A percentile compares a stretch with the other conserved stretches of the same genome.
phyloP scores from a whole-genome alignment of 2,329 filamentous ascomycete species.

The Neurospora sp. region DNA sequence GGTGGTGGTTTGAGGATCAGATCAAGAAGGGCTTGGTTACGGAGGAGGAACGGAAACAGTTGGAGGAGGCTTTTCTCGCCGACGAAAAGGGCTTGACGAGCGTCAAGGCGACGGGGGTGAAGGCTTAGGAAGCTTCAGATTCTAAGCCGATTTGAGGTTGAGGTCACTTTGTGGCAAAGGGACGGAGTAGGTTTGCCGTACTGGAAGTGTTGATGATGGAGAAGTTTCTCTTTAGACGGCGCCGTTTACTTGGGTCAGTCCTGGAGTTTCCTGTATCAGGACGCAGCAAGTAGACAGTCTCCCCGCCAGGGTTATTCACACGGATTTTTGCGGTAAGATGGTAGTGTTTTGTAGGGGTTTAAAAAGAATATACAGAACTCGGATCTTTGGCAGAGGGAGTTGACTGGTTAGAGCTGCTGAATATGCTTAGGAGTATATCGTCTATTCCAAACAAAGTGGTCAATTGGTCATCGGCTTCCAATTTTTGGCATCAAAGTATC shows the following conservation, averaged over 20 bases:
- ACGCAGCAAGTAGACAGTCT: not conserved
- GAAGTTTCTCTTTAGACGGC: not conserved
- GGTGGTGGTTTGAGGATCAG: constrained; percentile 11
- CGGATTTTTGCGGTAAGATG: not conserved
- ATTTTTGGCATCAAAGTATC: no score
- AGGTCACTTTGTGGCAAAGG: not conserved
- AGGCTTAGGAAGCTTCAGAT: not conserved
- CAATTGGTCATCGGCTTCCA: not conserved
- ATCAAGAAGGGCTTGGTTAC: constrained; percentile 8
- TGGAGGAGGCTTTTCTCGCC: constrained; percentile 7
- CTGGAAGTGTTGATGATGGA: not conserved
- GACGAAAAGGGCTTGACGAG: not conserved
- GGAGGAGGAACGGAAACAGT: constrained; percentile 7
- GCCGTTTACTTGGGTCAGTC: not conserved
- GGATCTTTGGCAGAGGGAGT: not conserved
- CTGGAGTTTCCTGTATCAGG: not conserved
- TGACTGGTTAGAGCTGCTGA: not conserved
- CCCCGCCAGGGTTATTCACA: not conserved
- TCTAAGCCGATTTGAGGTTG: not conserved
- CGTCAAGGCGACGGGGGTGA: not conserved
- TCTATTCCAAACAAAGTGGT: not conserved
- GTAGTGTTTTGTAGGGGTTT: not conserved
- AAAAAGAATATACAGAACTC: not conserved
- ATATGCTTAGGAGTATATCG: not conserved
- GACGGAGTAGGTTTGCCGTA: not conserved